Conservation (phyloP, 2,329 filamentous ascomycete species). For the Cordyceps farinosa region DNA sequence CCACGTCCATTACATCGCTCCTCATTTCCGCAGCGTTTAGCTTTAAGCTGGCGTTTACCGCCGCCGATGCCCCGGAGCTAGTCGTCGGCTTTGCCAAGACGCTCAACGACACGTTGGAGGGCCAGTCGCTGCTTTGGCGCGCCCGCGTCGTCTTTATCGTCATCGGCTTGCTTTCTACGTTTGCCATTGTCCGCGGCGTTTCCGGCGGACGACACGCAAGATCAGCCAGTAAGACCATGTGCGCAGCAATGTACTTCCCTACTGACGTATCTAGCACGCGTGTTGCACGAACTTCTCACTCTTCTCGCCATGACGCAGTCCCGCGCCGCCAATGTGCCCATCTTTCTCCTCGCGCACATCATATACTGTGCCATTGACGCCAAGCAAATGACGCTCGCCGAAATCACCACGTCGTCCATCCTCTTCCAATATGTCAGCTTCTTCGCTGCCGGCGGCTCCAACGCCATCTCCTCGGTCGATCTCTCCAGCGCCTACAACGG, state of each 20-base stretch:
- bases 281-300: slow-evolving; percentile 67
- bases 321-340: slow-evolving; percentile 76
- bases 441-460: slow-evolving; percentile 87
- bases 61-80: slow-evolving; percentile 83
- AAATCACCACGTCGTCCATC: slow-evolving; percentile 67
- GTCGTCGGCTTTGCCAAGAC: slow-evolving; percentile 46
- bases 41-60: slow-evolving; percentile 89
- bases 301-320: slow-evolving; percentile 86
- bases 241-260: neutral
- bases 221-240: slow-evolving; percentile 28
- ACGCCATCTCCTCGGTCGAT: slow-evolving; percentile 93
- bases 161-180: slow-evolving; percentile 37
- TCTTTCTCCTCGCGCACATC: slow-evolving; percentile 72
- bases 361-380: slow-evolving; percentile 49
- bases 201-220: slow-evolving; percentile 25
- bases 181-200: slow-evolving; percentile 39
- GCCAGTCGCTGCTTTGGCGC: slow-evolving; percentile 44
- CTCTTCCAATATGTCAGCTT: slow-evolving; percentile 80
- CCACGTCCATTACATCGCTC: slow-evolving; percentile 39
- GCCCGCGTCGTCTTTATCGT: slow-evolving; percentile 51
- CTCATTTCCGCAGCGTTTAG: slow-evolving; percentile 58
- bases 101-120: slow-evolving; percentile 40
- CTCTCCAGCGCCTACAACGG: slow-evolving; percentile 95
- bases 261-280: slow-evolving; percentile 28
- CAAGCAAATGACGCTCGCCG: slow-evolving; percentile 44